phyloP scores from a whole-genome alignment of 306 rosid genomes.

The Trifolium fragiferum region DNA sequence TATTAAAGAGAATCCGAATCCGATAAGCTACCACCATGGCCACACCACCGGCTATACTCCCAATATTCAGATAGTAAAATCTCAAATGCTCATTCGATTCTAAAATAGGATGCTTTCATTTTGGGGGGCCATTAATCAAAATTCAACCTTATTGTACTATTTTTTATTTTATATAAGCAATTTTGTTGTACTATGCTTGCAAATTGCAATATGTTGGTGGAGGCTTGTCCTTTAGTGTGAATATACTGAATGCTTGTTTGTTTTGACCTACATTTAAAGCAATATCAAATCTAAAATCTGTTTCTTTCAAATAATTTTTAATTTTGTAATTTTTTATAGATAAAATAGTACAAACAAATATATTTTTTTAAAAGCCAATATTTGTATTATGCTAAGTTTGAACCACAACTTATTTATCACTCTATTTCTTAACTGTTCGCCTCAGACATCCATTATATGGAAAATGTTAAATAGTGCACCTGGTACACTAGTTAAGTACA shows the following conservation, averaged over 20 bases:
- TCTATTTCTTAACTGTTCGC: no score
- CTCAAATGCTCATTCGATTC: slow-evolving; percentile 22
- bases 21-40: neutral
- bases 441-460: no score
- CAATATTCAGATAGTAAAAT: neutral
- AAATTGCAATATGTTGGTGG: slow-evolving; percentile 1
- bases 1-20: no score
- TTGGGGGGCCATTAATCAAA: slow-evolving; percentile 2
- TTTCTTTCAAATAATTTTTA: no score
- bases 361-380: no score
- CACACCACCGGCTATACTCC: slow-evolving; percentile 4
- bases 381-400: no score
- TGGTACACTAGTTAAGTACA: no score
- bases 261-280: neutral
- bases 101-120: neutral
- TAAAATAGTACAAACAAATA: no score
- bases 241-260: slow-evolving; percentile 3
- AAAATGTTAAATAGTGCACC: no score
- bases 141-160: slow-evolving; percentile 10
- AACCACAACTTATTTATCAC: no score
- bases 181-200: neutral
- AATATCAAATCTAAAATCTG: no score
- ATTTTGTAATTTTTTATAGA: no score
- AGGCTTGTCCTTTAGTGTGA: slow-evolving; percentile 5
- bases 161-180: neutral